Evolutionary conservation across 345 rosid species (phyloP), one percentile per base, ranked within the genome.

Genomic region (Sisymbrium irio): DNA sequence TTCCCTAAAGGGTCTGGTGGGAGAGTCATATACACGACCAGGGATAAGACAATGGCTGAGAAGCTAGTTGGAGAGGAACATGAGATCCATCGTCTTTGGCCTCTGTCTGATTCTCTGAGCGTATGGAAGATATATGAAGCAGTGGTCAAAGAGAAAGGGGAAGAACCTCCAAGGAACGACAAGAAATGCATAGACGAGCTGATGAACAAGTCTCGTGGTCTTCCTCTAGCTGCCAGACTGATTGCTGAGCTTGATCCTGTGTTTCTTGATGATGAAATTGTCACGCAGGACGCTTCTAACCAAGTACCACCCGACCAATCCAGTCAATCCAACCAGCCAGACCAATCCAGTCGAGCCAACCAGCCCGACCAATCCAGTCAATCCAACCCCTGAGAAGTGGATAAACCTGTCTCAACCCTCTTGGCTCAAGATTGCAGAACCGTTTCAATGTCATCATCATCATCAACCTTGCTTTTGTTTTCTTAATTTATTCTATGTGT

Each of bases 1-100:
- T 75, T 88, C 74, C 93, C 90, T 2, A 85, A 83, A 73, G 83
- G 85, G 9, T 61, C 72, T 37, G 89, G 86, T 4, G 86, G 88
- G n/a, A 80, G 82, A 56, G 86, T 84, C 10, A 71, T 85, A 17
- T 71, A 84, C 66, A 85, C 85, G 0, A 76, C 84, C 37, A 83
- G 88, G 63, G 59, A 72, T 4, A 28, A 44, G 9, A 42, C 47
- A 4, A 13, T 73, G 18, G 77, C 77, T 2, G 53, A 71, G 74
- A 59, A n/a, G 62, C 78, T 88, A 73, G 87, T 86, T 9, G 77
- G 79, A 12, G 69, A 77, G 66, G 30, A 73, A 61, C 69, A 67
- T 51, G 79, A 73, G 39, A 53, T 84, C 9, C 82, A 82, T 51
- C 62, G 33, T 53, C 77, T 82, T 47, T 25, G 76, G 77, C 90